phyloP scores from a whole-genome alignment of 768 basidiomycete genomes.

The Arthromyces matolae region DNA sequence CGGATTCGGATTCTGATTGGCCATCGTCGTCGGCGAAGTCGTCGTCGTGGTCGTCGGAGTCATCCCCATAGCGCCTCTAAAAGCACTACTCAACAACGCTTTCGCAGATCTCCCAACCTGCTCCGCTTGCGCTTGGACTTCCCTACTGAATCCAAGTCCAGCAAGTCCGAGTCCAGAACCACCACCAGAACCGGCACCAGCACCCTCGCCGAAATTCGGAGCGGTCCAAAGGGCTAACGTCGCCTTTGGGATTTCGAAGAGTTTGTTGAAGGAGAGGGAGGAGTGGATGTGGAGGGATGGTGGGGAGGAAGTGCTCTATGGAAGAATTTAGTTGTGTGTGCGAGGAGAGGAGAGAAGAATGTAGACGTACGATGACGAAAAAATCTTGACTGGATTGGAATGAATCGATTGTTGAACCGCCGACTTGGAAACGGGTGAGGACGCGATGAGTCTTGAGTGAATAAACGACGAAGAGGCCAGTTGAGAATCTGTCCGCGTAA shows the following conservation, averaged over 20 bases:
- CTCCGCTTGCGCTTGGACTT: no score
- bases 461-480: conserved; percentile 7
- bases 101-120: no score
- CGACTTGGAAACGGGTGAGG: conserved; percentile 43
- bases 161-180: background rate
- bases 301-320: conserved; percentile 56
- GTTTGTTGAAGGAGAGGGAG: conserved; percentile 44
- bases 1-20: background rate
- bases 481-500: conserved; percentile 26
- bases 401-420: conserved; percentile 24
- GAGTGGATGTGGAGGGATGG: conserved; percentile 55
- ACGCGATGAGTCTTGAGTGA: conserved; percentile 36
- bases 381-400: conserved; percentile 47
- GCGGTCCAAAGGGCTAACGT: conserved; percentile 44
- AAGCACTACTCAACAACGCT: conserved; percentile 11
- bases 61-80: conserved; percentile 5
- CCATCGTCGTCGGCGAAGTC: background rate
- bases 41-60: no score
- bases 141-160: no score
- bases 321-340: conserved; percentile 1
- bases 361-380: conserved; percentile 52
- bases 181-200: conserved; percentile 8
- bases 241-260: conserved; percentile 47
- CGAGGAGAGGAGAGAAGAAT: background rate
- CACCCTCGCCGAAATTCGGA: conserved; percentile 23